Conservation (phyloP, 164 flowering plant genomes). For the Magnolia changhungtana region DNA sequence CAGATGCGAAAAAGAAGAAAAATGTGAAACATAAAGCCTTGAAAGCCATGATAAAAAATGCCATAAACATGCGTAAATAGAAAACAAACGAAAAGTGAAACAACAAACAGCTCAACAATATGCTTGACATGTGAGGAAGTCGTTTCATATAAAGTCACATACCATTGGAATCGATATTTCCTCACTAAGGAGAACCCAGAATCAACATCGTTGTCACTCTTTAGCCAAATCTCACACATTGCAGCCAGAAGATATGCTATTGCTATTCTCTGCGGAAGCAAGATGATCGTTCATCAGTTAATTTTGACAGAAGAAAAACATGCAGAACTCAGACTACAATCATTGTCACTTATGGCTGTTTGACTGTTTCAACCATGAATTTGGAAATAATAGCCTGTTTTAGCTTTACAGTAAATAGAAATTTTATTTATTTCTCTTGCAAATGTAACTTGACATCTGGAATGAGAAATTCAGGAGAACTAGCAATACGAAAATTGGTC, state of each 20-base stretch:
- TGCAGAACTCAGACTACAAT: background rate
- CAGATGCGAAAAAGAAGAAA: too few relatives aligned
- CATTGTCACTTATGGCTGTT: background rate
- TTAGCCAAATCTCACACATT: slow-evolving; percentile 77
- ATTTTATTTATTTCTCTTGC: too few relatives aligned
- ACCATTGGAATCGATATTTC: slow-evolving; percentile 56
- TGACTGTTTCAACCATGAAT: background rate
- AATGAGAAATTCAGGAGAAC: too few relatives aligned
- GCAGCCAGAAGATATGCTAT: slow-evolving; percentile 59
- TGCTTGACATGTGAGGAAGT: too few relatives aligned
- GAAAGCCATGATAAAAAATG: too few relatives aligned
- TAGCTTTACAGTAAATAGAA: too few relatives aligned
- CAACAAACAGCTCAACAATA: too few relatives aligned
- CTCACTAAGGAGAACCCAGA: slow-evolving; percentile 39
- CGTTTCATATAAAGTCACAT: slow-evolving; percentile 1
- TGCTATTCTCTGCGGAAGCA: slow-evolving; percentile 61
- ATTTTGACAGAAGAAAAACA: background rate
- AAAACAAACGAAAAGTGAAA: background rate
- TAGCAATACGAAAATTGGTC: too few relatives aligned
- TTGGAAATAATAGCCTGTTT: background rate
- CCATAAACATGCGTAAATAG: background rate
- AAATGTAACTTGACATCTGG: too few relatives aligned
- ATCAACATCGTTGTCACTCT: slow-evolving; percentile 30
- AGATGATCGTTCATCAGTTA: background rate
- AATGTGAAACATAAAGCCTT: too few relatives aligned